These are phyloP conservation scores for Plasmodium yoelii DNA, from an alignment of 169 alveolate genomes.

Conservation along the genomic window DNA sequence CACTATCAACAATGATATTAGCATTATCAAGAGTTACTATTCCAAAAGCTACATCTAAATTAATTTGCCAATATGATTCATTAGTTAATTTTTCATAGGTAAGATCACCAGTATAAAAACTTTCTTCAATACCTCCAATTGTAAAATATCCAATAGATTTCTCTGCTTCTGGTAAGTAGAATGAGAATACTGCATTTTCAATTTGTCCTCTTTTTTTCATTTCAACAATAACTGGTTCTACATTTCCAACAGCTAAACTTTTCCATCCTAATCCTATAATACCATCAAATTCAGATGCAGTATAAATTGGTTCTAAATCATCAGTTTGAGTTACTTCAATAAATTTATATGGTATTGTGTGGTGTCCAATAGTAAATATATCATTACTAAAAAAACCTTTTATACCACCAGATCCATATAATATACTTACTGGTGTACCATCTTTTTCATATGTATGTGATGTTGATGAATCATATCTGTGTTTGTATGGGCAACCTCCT, in stretches of 20 bases:
- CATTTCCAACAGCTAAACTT: slow-evolving; percentile 45
- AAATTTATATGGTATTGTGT: slow-evolving; percentile 66
- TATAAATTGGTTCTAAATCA: slow-evolving; percentile 64
- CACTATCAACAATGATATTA: slow-evolving; percentile 62
- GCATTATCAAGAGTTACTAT: slow-evolving; percentile 15
- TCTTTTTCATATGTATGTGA: slow-evolving; percentile 82
- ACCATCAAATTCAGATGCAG: slow-evolving; percentile 60
- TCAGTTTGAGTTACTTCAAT: slow-evolving; percentile 75
- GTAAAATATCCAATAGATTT: slow-evolving; percentile 43
- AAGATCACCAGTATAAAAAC: slow-evolving; percentile 46
- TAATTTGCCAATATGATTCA: slow-evolving; percentile 67
- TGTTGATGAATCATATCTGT: slow-evolving; percentile 74
- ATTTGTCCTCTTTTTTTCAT: slow-evolving; percentile 49
- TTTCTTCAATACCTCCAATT: slow-evolving; percentile 71
- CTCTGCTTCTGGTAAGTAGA: slow-evolving; percentile 44
- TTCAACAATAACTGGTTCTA: slow-evolving; percentile 61
- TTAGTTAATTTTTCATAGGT: slow-evolving; percentile 66
- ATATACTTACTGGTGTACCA: slow-evolving; percentile 78
- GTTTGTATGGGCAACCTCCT: slow-evolving; percentile 79
- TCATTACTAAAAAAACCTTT: slow-evolving; percentile 83
- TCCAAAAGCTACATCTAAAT: slow-evolving; percentile 49
- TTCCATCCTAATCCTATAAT: slow-evolving; percentile 81
- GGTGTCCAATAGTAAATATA: slow-evolving; percentile 74
- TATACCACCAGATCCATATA: slow-evolving; percentile 86
- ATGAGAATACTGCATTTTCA: slow-evolving; percentile 57